Conservation (phyloP, 164 flowering plant species). For the Buxus sempervirens region DNA sequence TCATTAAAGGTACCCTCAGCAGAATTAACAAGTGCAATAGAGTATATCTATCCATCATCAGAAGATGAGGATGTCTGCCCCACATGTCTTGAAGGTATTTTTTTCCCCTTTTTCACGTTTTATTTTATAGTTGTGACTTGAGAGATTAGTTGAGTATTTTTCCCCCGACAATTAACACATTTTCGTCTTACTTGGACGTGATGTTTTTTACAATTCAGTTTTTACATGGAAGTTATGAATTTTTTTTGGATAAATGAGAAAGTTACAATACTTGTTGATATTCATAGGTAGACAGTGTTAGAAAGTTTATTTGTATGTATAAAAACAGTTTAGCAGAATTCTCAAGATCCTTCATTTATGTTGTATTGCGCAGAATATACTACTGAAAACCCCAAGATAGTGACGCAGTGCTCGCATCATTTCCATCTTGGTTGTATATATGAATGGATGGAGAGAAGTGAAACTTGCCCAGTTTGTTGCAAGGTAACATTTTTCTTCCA, state of each 20-base stretch:
- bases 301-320: not conserved
- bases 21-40: constrained; percentile 37
- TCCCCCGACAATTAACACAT: not conserved
- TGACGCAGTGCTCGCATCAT: constrained; percentile 86
- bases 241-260: not conserved
- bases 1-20: constrained; percentile 44
- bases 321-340: not conserved
- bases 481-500: constrained; percentile 45
- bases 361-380: constrained; percentile 67
- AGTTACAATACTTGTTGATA: not conserved
- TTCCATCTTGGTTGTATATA: constrained; percentile 96
- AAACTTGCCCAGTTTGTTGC: constrained; percentile 92
- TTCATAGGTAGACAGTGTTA: not conserved
- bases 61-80: constrained; percentile 99
- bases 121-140: not conserved
- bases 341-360: not conserved
- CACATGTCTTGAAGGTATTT: constrained; percentile 92
- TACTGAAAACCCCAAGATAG: constrained; percentile 80
- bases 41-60: constrained; percentile 54
- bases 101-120: not conserved
- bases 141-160: not conserved
- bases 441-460: constrained; percentile 99
- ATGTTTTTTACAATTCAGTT: not conserved
- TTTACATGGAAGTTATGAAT: not conserved
- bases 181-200: not conserved